Base-by-base conservation (phyloP, 371 early-diverging fungal species). In the Rhizopus microsporus region DNA sequence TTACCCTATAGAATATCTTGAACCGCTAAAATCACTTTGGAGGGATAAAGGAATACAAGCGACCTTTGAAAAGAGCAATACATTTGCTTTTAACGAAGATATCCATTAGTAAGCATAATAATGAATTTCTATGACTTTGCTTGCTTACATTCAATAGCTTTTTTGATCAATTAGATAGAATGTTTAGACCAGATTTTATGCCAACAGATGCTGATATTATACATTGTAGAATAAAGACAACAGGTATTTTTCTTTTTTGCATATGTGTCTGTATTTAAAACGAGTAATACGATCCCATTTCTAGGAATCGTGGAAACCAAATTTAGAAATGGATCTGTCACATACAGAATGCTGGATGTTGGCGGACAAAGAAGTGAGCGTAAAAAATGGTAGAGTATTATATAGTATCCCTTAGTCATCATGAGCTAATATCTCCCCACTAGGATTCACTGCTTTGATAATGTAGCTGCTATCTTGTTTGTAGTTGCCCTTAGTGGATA, bases 351-450 rank as follows among this genome's bases (percentile, higher is more conserved):
- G 94, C 87, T 93, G 69, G 96, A 96, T 74, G 96, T 96, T n/a
- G 96, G 96, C 15, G 96, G 96, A 13, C 96, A 96, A 75, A 80
- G 93, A 37, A 88, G 89, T 46, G 94, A 93, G 63, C 83, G 98
- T 57, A 96, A 93, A 66, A 95, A 95, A 71, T 96, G 98, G 76
- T 68, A 70, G 51, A 15, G 8, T 7, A 4, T 32, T 7, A 13
- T 9, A 5, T 9, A 16, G 7, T 8, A 6, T 1, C 39, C 6
- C 10, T 34, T 3, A 43, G 37, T 33, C 10, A 9, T 39, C 12
- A 12, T 5, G 13, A 7, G 12, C 29, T 47, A 38, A 1, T 37
- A 12, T 12, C 0, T n/a, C 10, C 8, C 8, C 16, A 4, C 30
- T 39, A 74, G 72, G 97, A 87, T 93, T 37, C 95, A 95, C 55